These are phyloP conservation scores for Mallotus nudiflorus DNA, from an alignment of 345 rosid species.

Conservation along the genomic window DNA sequence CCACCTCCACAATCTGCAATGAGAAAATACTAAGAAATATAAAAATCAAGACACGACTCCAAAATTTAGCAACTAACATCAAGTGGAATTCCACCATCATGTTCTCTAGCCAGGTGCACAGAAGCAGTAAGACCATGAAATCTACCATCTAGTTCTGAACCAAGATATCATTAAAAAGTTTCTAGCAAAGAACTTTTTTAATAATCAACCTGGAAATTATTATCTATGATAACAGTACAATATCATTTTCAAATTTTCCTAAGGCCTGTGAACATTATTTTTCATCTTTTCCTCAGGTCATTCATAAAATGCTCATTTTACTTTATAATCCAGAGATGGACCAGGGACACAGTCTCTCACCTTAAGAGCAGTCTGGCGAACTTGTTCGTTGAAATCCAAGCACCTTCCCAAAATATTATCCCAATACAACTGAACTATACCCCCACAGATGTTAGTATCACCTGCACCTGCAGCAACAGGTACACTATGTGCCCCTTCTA, in stretches of 20 bases:
- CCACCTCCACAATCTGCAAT: conserved; percentile 94
- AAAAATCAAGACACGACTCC: neutral
- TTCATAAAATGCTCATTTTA: too few relatives aligned
- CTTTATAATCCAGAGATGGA: neutral
- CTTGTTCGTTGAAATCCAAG: conserved; percentile 77
- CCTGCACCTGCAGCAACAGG: conserved; percentile 99
- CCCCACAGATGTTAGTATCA: conserved; percentile 98
- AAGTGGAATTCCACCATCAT: neutral
- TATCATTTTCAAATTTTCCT: neutral
- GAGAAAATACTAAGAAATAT: neutral
- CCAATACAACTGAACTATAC: conserved; percentile 96
- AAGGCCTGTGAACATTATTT: neutral
- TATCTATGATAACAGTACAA: neutral
- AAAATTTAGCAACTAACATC: neutral
- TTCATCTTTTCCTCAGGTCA: too few relatives aligned
- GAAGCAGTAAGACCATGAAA: neutral
- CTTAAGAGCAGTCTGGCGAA: conserved; percentile 91
- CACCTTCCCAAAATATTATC: conserved; percentile 84
- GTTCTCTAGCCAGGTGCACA: neutral
- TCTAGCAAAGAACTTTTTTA: neutral
- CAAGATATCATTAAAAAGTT: neutral
- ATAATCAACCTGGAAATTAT: neutral
- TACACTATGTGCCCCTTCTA: conserved; percentile 59
- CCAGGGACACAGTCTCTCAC: conserved; percentile 38
- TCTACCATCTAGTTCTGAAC: neutral